A percentile compares a stretch with the other conserved stretches of the same genome.
phyloP scores from a whole-genome alignment of 192 early-diverging fungal species.

The Chytriomyces hyalinus region DNA sequence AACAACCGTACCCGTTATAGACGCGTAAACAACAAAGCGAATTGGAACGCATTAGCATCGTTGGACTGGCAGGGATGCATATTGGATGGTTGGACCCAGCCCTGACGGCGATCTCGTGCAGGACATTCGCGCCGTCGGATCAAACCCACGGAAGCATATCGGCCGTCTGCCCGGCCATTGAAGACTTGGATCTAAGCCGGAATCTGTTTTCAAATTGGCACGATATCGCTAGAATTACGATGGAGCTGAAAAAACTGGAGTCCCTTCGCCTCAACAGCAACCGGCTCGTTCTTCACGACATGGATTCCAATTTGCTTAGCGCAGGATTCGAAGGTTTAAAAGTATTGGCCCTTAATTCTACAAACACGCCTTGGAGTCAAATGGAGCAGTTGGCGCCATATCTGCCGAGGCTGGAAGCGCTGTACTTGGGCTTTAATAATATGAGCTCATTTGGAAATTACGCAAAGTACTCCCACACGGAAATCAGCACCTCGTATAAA shows the following conservation, averaged over 20 bases:
- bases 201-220: slow-evolving; percentile 45
- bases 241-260: slow-evolving; percentile 35
- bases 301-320: not conserved
- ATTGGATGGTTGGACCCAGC: slow-evolving; percentile 32
- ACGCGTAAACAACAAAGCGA: not conserved
- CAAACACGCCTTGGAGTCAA: slow-evolving; percentile 43
- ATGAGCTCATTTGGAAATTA: slow-evolving; percentile 7
- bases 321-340: slow-evolving; percentile 37
- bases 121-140: not conserved
- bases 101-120: not conserved
- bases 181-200: slow-evolving; percentile 54
- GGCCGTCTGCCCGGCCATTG: slow-evolving; percentile 40
- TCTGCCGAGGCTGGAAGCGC: slow-evolving; percentile 41
- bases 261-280: slow-evolving; percentile 51
- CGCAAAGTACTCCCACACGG: not conserved
- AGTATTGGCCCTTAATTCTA: slow-evolving; percentile 44
- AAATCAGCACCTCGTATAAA: not conserved
- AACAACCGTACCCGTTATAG: not conserved
- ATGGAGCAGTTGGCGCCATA: slow-evolving; percentile 29
- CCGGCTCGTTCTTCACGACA: slow-evolving; percentile 32
- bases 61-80: slow-evolving; percentile 43
- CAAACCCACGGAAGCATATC: not conserved
- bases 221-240: slow-evolving; percentile 45
- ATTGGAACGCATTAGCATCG: slow-evolving; percentile 26
- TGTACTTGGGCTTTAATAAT: slow-evolving; percentile 55